Evolutionary conservation across 306 rosid genomes (phyloP).

Genomic region (Cucurbita moschata): DNA sequence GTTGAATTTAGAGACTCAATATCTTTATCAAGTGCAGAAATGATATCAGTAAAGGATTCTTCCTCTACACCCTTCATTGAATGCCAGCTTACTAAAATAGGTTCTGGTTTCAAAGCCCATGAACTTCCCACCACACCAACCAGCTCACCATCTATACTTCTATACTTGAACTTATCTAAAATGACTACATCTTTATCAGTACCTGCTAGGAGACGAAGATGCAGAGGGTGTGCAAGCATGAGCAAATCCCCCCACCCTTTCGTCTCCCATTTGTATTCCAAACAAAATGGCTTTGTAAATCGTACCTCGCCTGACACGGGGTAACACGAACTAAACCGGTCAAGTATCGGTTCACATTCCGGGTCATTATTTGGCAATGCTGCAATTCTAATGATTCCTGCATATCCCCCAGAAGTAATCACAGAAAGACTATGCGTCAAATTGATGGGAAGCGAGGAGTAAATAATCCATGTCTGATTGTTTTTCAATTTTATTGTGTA

Average conservation of each 20-base stretch:
- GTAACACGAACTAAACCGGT: slow-evolving; percentile 43
- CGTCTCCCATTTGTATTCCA: slow-evolving; percentile 71
- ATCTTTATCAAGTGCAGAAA: slow-evolving; percentile 43
- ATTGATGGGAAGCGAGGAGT: slow-evolving; percentile 41
- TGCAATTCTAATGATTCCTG: slow-evolving; percentile 57
- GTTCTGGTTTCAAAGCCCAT: slow-evolving; percentile 47
- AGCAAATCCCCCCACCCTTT: slow-evolving; percentile 58
- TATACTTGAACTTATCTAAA: slow-evolving; percentile 43
- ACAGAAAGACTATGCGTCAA: slow-evolving; percentile 19
- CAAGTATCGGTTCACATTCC: slow-evolving; percentile 26
- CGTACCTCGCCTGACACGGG: slow-evolving; percentile 55
- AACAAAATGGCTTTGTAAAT: slow-evolving; percentile 37
- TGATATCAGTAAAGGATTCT: slow-evolving; percentile 26
- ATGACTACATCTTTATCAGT: slow-evolving; percentile 18
- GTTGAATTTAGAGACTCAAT: slow-evolving; percentile 32
- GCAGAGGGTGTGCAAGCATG: slow-evolving; percentile 78
- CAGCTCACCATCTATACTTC: slow-evolving; percentile 79
- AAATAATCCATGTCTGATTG: slow-evolving; percentile 69
- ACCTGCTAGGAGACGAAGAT: slow-evolving; percentile 32
- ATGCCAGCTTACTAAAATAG: slow-evolving; percentile 61
- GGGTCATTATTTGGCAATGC: slow-evolving; percentile 25
- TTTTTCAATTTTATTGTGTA: slow-evolving; percentile 45
- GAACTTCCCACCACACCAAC: slow-evolving; percentile 71
- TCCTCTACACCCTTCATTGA: slow-evolving; percentile 43
- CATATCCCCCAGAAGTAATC: slow-evolving; percentile 38